Percentiles rank a stretch among this genome's conserved stretches.
Evolutionary conservation across 495 filamentous ascomycete genomes (phyloP).

Genomic region (Rhypophila decipiens): DNA sequence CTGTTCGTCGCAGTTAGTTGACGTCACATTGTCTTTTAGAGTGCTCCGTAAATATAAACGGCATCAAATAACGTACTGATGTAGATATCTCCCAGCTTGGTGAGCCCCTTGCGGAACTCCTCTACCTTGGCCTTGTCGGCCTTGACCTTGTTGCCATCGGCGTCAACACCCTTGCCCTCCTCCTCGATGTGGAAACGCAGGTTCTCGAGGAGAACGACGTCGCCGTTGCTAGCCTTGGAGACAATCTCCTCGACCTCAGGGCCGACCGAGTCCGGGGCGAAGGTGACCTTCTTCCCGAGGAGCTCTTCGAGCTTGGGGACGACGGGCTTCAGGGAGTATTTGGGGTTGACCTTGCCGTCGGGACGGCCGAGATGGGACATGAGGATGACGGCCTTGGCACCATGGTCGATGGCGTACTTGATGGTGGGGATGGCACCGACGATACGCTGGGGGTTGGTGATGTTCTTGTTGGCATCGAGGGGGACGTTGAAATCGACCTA

Average conservation of each 20-base stretch:
- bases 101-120: slow-evolving; percentile 90
- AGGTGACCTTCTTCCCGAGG: slow-evolving; percentile 73
- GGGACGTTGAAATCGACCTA: slow-evolving; percentile 99
- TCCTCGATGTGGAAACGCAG: slow-evolving; percentile 96
- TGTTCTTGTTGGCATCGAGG: slow-evolving; percentile 80
- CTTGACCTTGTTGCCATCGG: slow-evolving; percentile 93
- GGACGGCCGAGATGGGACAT: slow-evolving; percentile 99
- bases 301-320: slow-evolving; percentile 87
- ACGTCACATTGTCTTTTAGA: not conserved
- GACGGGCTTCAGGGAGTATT: slow-evolving; percentile 92
- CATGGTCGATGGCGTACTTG: slow-evolving; percentile 92
- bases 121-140: slow-evolving; percentile 88
- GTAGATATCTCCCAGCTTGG: slow-evolving; percentile 90
- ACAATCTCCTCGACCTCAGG: slow-evolving; percentile 82
- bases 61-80: slow-evolving; percentile 66
- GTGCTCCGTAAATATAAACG: not conserved
- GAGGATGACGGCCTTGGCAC: slow-evolving; percentile 89
- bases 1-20: slow-evolving; percentile 33
- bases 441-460: slow-evolving; percentile 98
- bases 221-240: slow-evolving; percentile 73
- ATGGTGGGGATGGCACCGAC: slow-evolving; percentile 96
- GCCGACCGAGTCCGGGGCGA: slow-evolving; percentile 89
- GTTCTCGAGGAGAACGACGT: slow-evolving; percentile 92
- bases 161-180: slow-evolving; percentile 90
- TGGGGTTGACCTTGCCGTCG: slow-evolving; percentile 78